phyloP scores from a whole-genome alignment of 2,329 filamentous ascomycete species.

The Didymella segeticola region DNA sequence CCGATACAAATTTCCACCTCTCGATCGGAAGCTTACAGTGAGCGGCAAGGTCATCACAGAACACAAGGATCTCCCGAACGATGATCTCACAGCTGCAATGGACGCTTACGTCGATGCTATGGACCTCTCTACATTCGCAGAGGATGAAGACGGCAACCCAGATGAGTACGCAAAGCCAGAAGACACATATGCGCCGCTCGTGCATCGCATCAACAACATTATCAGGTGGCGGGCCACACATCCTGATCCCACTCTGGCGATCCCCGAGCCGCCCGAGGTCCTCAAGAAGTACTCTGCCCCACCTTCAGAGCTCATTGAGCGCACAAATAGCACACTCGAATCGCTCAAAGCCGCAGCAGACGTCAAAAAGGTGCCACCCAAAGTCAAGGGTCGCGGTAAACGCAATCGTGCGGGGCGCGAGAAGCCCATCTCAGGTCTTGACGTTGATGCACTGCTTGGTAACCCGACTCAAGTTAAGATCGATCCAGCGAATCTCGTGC shows the following conservation, averaged over 20 bases:
- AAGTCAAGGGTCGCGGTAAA: constrained; percentile 73
- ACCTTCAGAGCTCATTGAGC: constrained; percentile 69
- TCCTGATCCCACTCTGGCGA: constrained; percentile 69
- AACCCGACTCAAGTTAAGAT: constrained; percentile 63
- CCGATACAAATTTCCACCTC: constrained; percentile 86
- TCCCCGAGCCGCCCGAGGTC: constrained; percentile 50
- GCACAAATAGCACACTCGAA: constrained; percentile 65
- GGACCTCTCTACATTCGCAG: constrained; percentile 77
- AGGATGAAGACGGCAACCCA: constrained; percentile 71
- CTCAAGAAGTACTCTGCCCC: constrained; percentile 77
- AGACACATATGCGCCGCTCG: constrained; percentile 80
- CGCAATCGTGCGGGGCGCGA: constrained; percentile 67
- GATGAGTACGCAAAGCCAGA: constrained; percentile 78
- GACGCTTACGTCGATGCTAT: constrained; percentile 90
- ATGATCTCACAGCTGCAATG: constrained; percentile 81
- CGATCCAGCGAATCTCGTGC: constrained; percentile 77
- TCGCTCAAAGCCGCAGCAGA: constrained; percentile 72
- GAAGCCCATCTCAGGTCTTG: constrained; percentile 88
- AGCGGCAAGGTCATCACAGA: constrained; percentile 80
- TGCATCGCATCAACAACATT: constrained; percentile 89
- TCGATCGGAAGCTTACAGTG: constrained; percentile 88
- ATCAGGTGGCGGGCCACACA: constrained; percentile 82
- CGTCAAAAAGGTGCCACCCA: constrained; percentile 83
- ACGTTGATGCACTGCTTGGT: constrained; percentile 81
- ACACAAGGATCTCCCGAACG: constrained; percentile 81